Percentiles rank a stretch among this genome's conserved stretches.
These are phyloP conservation scores for Elsinoe australis DNA, from an alignment of 2,329 filamentous ascomycete genomes.

Conservation along the genomic window DNA sequence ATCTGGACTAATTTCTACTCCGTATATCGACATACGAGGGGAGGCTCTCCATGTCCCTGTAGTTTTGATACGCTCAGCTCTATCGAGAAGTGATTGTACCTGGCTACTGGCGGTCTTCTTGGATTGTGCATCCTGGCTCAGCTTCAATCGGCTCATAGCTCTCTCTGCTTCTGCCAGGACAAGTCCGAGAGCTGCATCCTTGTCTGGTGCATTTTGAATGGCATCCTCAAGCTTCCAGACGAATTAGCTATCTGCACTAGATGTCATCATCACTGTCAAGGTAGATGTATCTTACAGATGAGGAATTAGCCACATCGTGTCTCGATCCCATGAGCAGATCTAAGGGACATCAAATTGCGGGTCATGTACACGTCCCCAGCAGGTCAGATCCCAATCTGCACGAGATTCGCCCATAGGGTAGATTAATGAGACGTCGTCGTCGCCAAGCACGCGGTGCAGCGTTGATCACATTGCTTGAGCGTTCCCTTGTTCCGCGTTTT, in stretches of 20 bases:
- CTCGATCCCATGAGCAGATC: too few species aligned
- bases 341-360: too few species aligned
- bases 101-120: constrained; percentile 50
- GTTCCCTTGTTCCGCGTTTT: constrained; percentile 11
- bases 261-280: too few species aligned
- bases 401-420: too few species aligned
- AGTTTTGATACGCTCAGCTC: constrained; percentile 68
- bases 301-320: too few species aligned
- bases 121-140: constrained; percentile 45
- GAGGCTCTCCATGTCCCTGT: constrained; percentile 25
- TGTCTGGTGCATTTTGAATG: constrained; percentile 37
- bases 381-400: too few species aligned
- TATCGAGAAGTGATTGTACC: constrained; percentile 57
- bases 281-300: too few species aligned
- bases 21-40: constrained; percentile 1
- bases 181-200: constrained; percentile 61
- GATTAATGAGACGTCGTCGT: too few species aligned
- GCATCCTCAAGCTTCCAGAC: constrained; percentile 12
- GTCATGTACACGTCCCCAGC: too few species aligned
- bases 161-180: constrained; percentile 71
- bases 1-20: neutral
- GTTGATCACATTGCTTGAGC: too few species aligned
- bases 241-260: too few species aligned
- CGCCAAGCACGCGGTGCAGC: neutral
- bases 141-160: constrained; percentile 67